A percentile compares a stretch with the other conserved stretches of the same genome.
Evolutionary conservation across 108 stramenopile species (phyloP).

Genomic region (Cylindrotheca closterium): DNA sequence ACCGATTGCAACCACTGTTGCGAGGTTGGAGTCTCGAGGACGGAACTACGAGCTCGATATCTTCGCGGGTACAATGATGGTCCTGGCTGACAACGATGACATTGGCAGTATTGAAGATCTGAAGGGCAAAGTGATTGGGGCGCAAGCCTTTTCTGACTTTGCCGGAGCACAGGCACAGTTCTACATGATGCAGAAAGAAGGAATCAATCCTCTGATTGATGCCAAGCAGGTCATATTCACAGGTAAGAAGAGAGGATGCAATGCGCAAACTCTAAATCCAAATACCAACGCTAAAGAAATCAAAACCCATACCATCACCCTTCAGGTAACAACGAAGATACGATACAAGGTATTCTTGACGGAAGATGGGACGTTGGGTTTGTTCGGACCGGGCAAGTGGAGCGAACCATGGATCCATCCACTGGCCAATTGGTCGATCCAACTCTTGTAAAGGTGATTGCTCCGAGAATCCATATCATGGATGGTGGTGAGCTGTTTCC

Average conservation of each 20-base stretch:
- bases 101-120: slow-evolving; percentile 5
- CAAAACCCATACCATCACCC: not conserved
- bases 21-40: not conserved
- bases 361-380: slow-evolving; percentile 41
- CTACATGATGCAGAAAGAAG: slow-evolving; percentile 2
- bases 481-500: slow-evolving; percentile 34
- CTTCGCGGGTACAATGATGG: slow-evolving; percentile 15
- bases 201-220: slow-evolving; percentile 1
- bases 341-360: slow-evolving; percentile 29
- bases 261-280: not conserved
- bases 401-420: slow-evolving; percentile 16
- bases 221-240: slow-evolving; percentile 10
- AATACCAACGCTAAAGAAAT: not conserved
- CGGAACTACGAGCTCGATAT: slow-evolving; percentile 7
- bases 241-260: not conserved
- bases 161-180: slow-evolving; percentile 2
- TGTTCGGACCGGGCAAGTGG: slow-evolving; percentile 38
- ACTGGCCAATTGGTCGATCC: slow-evolving; percentile 18
- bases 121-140: slow-evolving; percentile 13
- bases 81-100: not conserved
- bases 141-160: slow-evolving; percentile 1
- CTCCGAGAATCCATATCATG: slow-evolving; percentile 18
- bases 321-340: slow-evolving; percentile 10
- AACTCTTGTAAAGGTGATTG: slow-evolving; percentile 22
- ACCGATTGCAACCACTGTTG: slow-evolving; percentile 3